Evolutionary conservation across 495 filamentous ascomycete species (phyloP).

Genomic region (Niebla homalea): DNA sequence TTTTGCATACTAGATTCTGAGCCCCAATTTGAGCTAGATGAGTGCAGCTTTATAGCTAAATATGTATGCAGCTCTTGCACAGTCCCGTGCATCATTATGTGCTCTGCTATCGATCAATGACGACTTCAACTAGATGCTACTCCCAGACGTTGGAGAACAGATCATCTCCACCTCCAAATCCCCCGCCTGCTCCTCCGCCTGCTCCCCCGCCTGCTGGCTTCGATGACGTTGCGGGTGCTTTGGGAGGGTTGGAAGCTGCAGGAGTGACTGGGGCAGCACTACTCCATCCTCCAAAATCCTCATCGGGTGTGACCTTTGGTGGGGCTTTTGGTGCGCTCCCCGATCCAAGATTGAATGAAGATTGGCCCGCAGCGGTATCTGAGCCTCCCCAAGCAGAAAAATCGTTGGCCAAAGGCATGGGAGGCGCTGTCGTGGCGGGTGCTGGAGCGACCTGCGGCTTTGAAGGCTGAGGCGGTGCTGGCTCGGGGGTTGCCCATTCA

Average conservation of each 20-base stretch:
- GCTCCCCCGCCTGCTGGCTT: slow-evolving; percentile 48
- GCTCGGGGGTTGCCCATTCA: slow-evolving; percentile 38
- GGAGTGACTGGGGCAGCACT: slow-evolving; percentile 44
- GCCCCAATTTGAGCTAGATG: no score
- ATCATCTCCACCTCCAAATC: slow-evolving; percentile 62
- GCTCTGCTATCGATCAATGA: no score
- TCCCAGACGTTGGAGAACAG: slow-evolving; percentile 92
- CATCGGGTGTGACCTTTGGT: slow-evolving; percentile 63
- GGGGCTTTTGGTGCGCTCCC: slow-evolving; percentile 30
- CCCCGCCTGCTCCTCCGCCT: slow-evolving; percentile 46
- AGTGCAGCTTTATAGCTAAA: no score
- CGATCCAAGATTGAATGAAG: slow-evolving; percentile 10
- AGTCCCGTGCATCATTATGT: no score
- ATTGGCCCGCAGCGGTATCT: slow-evolving; percentile 31
- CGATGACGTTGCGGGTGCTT: slow-evolving; percentile 8
- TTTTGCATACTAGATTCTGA: no score
- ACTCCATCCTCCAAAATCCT: slow-evolving; percentile 91
- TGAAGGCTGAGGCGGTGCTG: slow-evolving; percentile 18
- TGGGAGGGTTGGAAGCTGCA: slow-evolving; percentile 26
- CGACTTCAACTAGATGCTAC: slow-evolving; percentile 22
- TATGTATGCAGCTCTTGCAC: no score
- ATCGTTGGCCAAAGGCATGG: slow-evolving; percentile 20
- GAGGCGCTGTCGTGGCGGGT: slow-evolving; percentile 10
- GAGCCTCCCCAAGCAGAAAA: slow-evolving; percentile 32
- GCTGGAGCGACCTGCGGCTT: slow-evolving; percentile 13